Percentiles rank a stretch among this genome's conserved stretches.
These are phyloP conservation scores for Cymodocea nodosa DNA, from an alignment of 116 monocot genomes.

Conservation along the genomic window DNA sequence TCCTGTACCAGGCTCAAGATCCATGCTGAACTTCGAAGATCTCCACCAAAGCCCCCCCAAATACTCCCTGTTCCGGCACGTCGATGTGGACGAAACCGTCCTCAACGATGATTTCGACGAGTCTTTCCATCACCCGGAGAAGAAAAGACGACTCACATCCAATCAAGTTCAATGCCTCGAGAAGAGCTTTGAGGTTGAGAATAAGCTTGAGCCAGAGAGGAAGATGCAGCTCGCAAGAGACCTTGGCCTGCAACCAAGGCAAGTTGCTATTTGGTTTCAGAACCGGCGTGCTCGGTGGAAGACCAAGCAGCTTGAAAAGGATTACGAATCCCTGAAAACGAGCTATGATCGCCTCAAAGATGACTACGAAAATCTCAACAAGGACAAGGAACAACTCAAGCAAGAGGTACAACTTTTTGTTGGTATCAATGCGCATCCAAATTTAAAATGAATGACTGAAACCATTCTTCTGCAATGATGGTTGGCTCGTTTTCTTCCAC, in stretches of 20 bases:
- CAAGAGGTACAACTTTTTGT: conserved; percentile 30
- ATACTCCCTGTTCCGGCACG: conserved; percentile 3
- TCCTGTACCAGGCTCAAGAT: conserved; percentile 28
- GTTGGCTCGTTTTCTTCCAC: too few species aligned
- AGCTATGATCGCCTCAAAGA: conserved; percentile 31
- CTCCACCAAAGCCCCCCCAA: background rate
- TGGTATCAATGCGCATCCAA: background rate
- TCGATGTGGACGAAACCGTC: conserved; percentile 21
- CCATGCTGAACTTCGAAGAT: conserved; percentile 37
- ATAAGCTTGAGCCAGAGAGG: conserved; percentile 58
- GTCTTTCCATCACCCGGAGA: conserved; percentile 37
- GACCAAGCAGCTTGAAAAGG: conserved; percentile 67
- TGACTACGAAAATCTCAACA: conserved; percentile 31
- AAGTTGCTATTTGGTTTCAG: conserved; percentile 77
- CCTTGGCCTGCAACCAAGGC: conserved; percentile 50
- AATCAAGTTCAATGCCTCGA: conserved; percentile 48
- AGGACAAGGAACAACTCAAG: conserved; percentile 49
- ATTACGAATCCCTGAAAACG: conserved; percentile 29
- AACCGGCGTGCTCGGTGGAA: conserved; percentile 76
- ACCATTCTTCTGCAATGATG: too few species aligned
- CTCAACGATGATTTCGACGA: conserved; percentile 22
- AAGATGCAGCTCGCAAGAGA: conserved; percentile 48
- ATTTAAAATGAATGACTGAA: background rate
- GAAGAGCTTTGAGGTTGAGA: conserved; percentile 48
- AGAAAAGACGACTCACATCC: conserved; percentile 42